Evolutionary conservation across 768 basidiomycete species (phyloP).

Genomic region (Mycena venus): DNA sequence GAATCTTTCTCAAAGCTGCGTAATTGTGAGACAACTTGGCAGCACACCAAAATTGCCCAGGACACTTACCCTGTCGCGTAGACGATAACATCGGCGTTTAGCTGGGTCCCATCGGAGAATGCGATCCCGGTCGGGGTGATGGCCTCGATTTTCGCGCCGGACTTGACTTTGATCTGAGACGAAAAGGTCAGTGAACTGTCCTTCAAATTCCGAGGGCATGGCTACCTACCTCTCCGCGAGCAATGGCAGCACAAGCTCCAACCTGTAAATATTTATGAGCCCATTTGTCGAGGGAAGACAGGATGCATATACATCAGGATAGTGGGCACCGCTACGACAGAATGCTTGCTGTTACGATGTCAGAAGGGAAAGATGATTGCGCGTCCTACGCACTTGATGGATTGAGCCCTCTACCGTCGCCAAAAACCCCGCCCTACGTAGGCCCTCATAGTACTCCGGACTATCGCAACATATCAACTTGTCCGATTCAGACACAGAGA

Average conservation of each 20-base stretch:
- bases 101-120: conserved; percentile 56
- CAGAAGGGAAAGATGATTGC: background rate
- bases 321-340: conserved; percentile 61
- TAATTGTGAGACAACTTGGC: no score
- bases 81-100: conserved; percentile 63
- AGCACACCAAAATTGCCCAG: background rate
- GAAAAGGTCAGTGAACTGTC: conserved; percentile 54
- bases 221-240: conserved; percentile 32
- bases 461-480: background rate
- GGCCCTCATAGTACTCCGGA: conserved; percentile 27
- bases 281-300: background rate
- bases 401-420: conserved; percentile 16
- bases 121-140: conserved; percentile 55
- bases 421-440: conserved; percentile 29
- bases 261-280: background rate
- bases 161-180: conserved; percentile 54
- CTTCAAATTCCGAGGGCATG: conserved; percentile 57
- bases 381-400: conserved; percentile 6
- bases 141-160: conserved; percentile 52
- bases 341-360: conserved; percentile 16
- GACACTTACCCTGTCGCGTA: conserved; percentile 62
- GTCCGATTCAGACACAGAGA: background rate
- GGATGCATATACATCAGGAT: conserved; percentile 54
- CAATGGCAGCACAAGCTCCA: conserved; percentile 28
- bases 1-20: conserved; percentile 44